Conservation (phyloP, 108 stramenopile species). For the Pelagomonas calceolata region DNA sequence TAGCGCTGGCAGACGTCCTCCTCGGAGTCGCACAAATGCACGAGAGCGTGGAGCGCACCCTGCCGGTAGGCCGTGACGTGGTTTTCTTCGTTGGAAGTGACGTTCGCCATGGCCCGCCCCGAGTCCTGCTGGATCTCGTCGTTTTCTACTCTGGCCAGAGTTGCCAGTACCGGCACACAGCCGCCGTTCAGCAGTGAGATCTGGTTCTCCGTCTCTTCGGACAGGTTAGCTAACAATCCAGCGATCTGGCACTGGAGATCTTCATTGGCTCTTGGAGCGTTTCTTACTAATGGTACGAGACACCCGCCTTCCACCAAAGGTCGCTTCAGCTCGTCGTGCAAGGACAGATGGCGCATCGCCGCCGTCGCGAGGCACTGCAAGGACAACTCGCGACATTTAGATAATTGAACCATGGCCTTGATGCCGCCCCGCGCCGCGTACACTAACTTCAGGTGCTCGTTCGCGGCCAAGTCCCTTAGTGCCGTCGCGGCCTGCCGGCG, state of each 20-base stretch:
- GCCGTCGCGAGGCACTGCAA: conserved; percentile 55
- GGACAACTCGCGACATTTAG: conserved; percentile 38
- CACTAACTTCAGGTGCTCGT: conserved; percentile 42
- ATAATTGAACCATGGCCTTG: conserved; percentile 40
- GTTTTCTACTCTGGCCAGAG: conserved; percentile 42
- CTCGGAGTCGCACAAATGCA: conserved; percentile 40
- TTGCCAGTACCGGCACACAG: conserved; percentile 40
- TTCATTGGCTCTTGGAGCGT: conserved; percentile 44
- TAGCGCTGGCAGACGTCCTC: conserved; percentile 61
- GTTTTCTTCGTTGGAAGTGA: conserved; percentile 58
- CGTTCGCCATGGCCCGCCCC: conserved; percentile 59
- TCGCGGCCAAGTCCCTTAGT: conserved; percentile 55
- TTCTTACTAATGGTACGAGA: conserved; percentile 41
- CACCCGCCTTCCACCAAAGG: conserved; percentile 42
- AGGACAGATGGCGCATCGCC: conserved; percentile 55
- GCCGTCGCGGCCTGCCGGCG: conserved; percentile 57
- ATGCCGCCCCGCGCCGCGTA: conserved; percentile 57
- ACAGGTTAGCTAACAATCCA: conserved; percentile 59
- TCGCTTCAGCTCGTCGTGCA: conserved; percentile 38
- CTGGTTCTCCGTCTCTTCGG: conserved; percentile 55
- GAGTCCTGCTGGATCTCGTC: conserved; percentile 61
- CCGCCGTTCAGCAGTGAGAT: conserved; percentile 48
- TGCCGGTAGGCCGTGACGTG: conserved; percentile 49
- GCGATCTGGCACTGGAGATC: conserved; percentile 60
- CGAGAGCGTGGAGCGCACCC: conserved; percentile 53